Evolutionary conservation across 2,329 filamentous ascomycete species (phyloP), one percentile per base, ranked within the genome.

Genomic region (Fusarium irregulare): DNA sequence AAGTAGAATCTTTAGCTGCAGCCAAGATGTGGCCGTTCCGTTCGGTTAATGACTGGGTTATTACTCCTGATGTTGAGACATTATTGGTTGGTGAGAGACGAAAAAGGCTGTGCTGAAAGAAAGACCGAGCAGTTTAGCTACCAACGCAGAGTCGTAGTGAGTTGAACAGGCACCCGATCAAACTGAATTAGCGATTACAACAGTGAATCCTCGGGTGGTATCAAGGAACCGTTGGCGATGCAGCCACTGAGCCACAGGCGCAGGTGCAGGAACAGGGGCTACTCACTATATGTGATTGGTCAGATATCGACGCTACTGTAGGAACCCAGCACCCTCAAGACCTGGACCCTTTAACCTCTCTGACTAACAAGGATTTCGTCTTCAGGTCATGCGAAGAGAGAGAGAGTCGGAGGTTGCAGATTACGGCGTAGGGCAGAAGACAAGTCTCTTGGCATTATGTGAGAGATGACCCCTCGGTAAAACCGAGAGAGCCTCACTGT

Each of bases 381-480:
- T 41, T 50, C 46, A 41, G 47, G 48, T 59, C 80, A 95, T 80
- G 14, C 85, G 85, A 77, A 94, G 16, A 28, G 30, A 28, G 30
- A 28, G 27, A 34, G 47, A 23, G 21, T 23, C 21, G 21, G 21
- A 54, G 86, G 8, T 90, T 84, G 46, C 34, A 96, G 37, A 37
- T 48, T 64, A 44, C 50, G 60, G 59, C 59, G 80, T 3, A 96
- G 60, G 48, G 48, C 48, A 51, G 23, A 27, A 40, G 23, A 20
- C 32, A 40, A 25, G 21, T 13, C 37, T 59, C 54, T 60, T 65
- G 60, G 47, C 54, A 40, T 25, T 25, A 18, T 25, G 18, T 23
- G 21, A 23, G 21, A 23, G 21, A 23, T 23, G 2, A 23, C 21
- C 21, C 21, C 21, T 23, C 21, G 21, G 21, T 23, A 23, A 23